A percentile compares a stretch with the other conserved stretches of the same genome.
phyloP scores from a whole-genome alignment of 768 basidiomycete genomes.

The Leccinellum albellum region DNA sequence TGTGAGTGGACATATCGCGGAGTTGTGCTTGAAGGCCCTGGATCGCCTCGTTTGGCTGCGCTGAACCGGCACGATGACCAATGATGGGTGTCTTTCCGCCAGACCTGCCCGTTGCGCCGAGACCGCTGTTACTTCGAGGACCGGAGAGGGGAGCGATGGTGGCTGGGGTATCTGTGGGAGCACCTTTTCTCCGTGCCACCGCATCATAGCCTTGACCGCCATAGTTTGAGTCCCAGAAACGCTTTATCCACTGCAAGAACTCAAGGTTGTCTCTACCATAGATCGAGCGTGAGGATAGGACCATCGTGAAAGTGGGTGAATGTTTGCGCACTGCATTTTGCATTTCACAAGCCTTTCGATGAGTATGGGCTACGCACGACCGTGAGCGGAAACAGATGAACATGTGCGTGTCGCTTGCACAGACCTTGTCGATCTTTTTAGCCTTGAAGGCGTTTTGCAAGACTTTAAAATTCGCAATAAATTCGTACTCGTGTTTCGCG shows the following conservation, averaged over 20 bases:
- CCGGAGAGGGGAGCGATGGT: slow-evolving; percentile 66
- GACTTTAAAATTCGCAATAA: slow-evolving; percentile 91
- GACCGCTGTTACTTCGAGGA: slow-evolving; percentile 37
- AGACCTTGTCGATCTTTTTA: slow-evolving; percentile 91
- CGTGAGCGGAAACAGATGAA: slow-evolving; percentile 5
- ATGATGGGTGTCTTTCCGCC: slow-evolving; percentile 72
- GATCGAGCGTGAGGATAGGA: slow-evolving; percentile 13
- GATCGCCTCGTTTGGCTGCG: slow-evolving; percentile 65
- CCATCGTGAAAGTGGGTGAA: slow-evolving; percentile 1
- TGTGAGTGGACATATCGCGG: slow-evolving; percentile 72
- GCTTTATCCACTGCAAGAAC: slow-evolving; percentile 96
- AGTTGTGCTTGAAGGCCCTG: slow-evolving; percentile 71
- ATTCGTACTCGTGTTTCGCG: slow-evolving; percentile 96
- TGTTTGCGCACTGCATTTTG: slow-evolving; percentile 89
- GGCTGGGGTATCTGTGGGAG: slow-evolving; percentile 69
- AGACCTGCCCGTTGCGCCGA: slow-evolving; percentile 40
- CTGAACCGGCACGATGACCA: slow-evolving; percentile 63
- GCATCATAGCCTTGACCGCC: slow-evolving; percentile 87
- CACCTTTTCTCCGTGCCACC: slow-evolving; percentile 74
- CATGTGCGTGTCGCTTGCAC: slow-evolving; percentile 18
- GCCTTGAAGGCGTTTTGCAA: slow-evolving; percentile 89
- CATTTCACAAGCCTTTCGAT: slow-evolving; percentile 95
- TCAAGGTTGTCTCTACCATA: slow-evolving; percentile 86
- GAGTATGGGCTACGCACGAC: slow-evolving; percentile 69
- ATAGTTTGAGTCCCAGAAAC: slow-evolving; percentile 92